Base-by-base conservation (phyloP, 139 green algal species). In the Diplosphaera chodatii region DNA sequence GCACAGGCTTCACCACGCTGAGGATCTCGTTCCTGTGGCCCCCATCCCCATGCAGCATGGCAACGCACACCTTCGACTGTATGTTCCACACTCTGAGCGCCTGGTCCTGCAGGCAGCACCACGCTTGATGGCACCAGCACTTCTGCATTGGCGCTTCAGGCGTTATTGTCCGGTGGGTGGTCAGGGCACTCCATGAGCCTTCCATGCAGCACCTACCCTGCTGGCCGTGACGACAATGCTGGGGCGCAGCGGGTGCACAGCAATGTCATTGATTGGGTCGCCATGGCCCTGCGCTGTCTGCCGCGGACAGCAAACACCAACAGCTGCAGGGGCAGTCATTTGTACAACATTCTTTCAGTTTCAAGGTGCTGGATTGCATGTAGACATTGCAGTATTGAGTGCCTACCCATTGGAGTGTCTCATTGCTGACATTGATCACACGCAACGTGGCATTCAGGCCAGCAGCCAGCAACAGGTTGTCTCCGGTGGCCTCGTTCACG, bases 11-110 rank as follows among this genome's bases (percentile, higher is more conserved):
- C 31, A 84, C 83, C 75, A 92, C 67, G 41, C 70, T 85, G 30
- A 95, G 80, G 21, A 95, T 87, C 67, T 94, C 90, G 30, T 88
- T 88, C 48, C 59, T 76, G 74, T 95, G 90, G 20, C 82, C 84
- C 2, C 78, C 81, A 23, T 86, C 80, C 0, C 89, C 90, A 25
- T 74, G 30, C 25, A 93, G 73, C 13, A 91, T 78, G 37, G 85
- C 68, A 25, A 91, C 84, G 68, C 85, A 92, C 27, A 75, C 72
- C 4, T 67, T 63, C 1, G 64, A 81, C 13, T 71, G 37, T 20
- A 88, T 69, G 74, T 86, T 87, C 85, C 87, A 92, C 16, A 92
- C 62, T 10, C 86, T 77, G 28, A 89, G 64, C 20, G 56, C 70
- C 8, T 85, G 67, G 70, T 90, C 84, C 67, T 84, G 62, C 31